Base-by-base conservation (phyloP, 331 rosid species). In the Cydonia oblonga region DNA sequence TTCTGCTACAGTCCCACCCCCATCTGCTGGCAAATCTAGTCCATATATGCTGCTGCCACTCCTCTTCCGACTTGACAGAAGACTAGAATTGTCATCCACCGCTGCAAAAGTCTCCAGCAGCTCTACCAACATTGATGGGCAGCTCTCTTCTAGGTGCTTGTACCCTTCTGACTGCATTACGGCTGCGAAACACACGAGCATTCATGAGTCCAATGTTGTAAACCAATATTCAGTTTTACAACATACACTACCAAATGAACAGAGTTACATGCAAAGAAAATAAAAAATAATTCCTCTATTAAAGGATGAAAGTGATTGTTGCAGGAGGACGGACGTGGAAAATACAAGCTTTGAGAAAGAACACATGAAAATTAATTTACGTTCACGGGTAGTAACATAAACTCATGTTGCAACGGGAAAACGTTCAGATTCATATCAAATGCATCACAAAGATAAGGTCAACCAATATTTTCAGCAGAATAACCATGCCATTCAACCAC, bases 161-260 rank as follows among this genome's bases (percentile, higher is more conserved):
- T 86, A 90, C 26, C 95, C 90, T 85, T 88, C 92, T 1, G 96
- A 90, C 66, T 86, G 90, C 96, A 90, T 86, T 49, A 90, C 92
- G 64, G 82, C 96, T 90, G 89, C 75, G 64, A 30, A 54, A 30
- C n/a, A 20, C 40, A 65, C 7, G 30, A 30, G 20, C 32, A 35
- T 38, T 19, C 26, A 67, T 26, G 56, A 25, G 29, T 60, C 66
- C 23, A 64, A n/a, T n/a, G n/a, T n/a, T n/a, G n/a, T n/a, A n/a
- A n/a, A n/a, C n/a, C n/a, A n/a, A 7, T 16, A 29, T 25, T 52
- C 32, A 66, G 9, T 52, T n/a, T 14, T 59, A 33, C 60, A 78
- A 13, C 73, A 64, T 12, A 49, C 15, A 57, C 62, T 16, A 51
- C 25, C 4, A 30, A 25, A 52, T 24, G 19, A 28, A 33, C 1